phyloP scores from a whole-genome alignment of 2,329 filamentous ascomycete genomes.

The Neodidymelliopsis sp. region DNA sequence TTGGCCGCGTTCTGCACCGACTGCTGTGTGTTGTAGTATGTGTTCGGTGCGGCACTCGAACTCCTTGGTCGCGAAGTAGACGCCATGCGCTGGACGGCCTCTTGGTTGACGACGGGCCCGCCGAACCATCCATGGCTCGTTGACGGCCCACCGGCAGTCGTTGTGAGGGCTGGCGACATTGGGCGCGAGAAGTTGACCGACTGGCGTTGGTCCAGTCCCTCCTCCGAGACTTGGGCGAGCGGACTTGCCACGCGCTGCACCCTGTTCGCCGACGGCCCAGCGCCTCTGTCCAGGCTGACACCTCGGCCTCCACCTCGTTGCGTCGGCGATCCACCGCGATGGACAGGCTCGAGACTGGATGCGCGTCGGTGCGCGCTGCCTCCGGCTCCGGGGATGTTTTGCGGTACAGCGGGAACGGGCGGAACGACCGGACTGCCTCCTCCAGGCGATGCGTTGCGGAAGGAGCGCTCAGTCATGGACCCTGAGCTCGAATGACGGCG shows the following conservation, averaged over 20 bases:
- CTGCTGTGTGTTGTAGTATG: constrained; percentile 38
- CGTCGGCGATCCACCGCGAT: constrained; percentile 56
- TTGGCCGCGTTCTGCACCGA: constrained; percentile 47
- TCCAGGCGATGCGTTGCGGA: constrained; percentile 72
- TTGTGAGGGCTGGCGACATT: constrained; percentile 50
- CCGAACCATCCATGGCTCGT: constrained; percentile 49
- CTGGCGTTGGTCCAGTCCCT: constrained; percentile 53
- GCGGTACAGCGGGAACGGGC: constrained; percentile 78
- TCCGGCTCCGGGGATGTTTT: constrained; percentile 48
- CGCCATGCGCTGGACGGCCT: constrained; percentile 38
- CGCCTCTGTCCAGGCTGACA: constrained; percentile 52
- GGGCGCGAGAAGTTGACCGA: constrained; percentile 64
- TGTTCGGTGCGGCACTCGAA: constrained; percentile 28
- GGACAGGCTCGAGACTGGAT: constrained; percentile 60
- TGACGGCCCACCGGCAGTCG: constrained; percentile 19
- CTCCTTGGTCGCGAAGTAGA: constrained; percentile 39
- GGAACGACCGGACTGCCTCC: constrained; percentile 58
- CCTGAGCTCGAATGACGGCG: constrained; percentile 68
- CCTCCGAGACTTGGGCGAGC: constrained; percentile 53
- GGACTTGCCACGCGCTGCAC: constrained; percentile 41
- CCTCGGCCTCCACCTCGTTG: constrained; percentile 48
- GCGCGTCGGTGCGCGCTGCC: constrained; percentile 45
- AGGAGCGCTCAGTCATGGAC: constrained; percentile 90
- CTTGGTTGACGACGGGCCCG: constrained; percentile 45
- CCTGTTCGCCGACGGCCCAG: constrained; percentile 23